Conservation (phyloP, 2,329 filamentous ascomycete species). For the Colletotrichum sp. region DNA sequence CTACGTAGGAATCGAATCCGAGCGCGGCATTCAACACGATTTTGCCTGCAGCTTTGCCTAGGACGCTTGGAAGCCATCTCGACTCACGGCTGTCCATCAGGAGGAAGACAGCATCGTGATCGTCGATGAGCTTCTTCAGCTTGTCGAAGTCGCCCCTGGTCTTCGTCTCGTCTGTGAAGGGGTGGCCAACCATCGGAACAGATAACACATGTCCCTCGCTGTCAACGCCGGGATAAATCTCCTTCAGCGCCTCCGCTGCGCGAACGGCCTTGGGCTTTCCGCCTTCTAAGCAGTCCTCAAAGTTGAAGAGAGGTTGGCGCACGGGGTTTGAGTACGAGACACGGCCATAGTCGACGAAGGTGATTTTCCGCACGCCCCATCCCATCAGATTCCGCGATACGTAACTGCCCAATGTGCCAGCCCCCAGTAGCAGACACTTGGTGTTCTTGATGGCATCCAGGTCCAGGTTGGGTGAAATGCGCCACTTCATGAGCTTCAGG, state of each 20-base stretch:
- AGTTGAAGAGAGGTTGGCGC: conserved; percentile 89
- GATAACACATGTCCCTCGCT: conserved; percentile 80
- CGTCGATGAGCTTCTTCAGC: conserved; percentile 75
- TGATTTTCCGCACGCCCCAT: conserved; percentile 95
- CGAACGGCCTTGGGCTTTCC: conserved; percentile 82
- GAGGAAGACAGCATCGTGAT: conserved; percentile 93
- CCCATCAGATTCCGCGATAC: conserved; percentile 91
- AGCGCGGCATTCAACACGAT: conserved; percentile 96
- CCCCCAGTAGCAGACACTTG: conserved; percentile 88
- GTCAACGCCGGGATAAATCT: conserved; percentile 92
- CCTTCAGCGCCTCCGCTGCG: conserved; percentile 79
- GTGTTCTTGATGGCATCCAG: conserved; percentile 89
- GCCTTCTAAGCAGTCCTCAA: conserved; percentile 85
- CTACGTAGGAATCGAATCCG: conserved; percentile 95
- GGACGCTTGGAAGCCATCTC: conserved; percentile 93
- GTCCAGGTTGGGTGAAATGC: conserved; percentile 86
- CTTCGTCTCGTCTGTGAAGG: conserved; percentile 74
- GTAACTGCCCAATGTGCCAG: conserved; percentile 92
- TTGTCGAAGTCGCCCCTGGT: conserved; percentile 77
- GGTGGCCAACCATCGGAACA: conserved; percentile 95
- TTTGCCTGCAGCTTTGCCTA: conserved; percentile 92
- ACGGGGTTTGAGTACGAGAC: conserved; percentile 98
- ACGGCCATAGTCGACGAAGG: conserved; percentile 90
- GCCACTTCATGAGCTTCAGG: conserved; percentile 98
- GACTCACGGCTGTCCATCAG: conserved; percentile 96